phyloP scores from a whole-genome alignment of 2,329 filamentous ascomycete genomes.

The Botrytis aclada region DNA sequence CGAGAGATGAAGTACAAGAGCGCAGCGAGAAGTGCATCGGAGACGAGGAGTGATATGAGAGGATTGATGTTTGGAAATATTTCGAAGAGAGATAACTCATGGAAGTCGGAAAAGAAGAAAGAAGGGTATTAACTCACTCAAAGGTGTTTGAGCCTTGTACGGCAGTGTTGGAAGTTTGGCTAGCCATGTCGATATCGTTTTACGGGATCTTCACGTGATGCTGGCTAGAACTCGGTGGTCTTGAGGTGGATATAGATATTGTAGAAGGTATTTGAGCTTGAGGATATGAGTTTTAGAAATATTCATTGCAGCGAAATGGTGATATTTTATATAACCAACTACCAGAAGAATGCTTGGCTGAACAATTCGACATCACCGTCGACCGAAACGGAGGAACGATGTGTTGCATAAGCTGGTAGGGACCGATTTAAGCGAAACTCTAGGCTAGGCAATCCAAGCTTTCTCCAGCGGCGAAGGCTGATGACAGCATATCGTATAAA shows the following conservation, averaged over 20 bases:
- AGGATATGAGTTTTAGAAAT: accelerated
- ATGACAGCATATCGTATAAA: too few relatives aligned
- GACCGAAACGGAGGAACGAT: too few relatives aligned
- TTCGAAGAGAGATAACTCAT: too few relatives aligned
- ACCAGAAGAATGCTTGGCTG: too few relatives aligned
- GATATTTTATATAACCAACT: background rate
- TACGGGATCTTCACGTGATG: background rate
- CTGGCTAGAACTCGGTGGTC: too few relatives aligned
- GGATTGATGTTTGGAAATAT: too few relatives aligned
- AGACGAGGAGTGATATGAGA: background rate
- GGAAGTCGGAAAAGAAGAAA: background rate
- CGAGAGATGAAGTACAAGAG: too few relatives aligned
- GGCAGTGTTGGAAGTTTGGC: background rate
- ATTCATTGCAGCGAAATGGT: background rate
- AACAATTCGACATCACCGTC: too few relatives aligned
- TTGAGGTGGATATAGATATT: background rate
- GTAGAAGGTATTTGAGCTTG: background rate
- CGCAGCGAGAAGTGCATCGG: background rate
- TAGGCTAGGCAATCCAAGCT: too few relatives aligned
- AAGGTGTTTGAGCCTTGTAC: background rate
- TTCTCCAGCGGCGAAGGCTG: too few relatives aligned
- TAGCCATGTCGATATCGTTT: background rate
- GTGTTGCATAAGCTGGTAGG: too few relatives aligned
- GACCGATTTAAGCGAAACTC: too few relatives aligned
- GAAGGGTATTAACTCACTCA: background rate